A percentile compares a stretch with the other conserved stretches of the same genome.
These are phyloP conservation scores for Garcia nutans DNA, from an alignment of 345 rosid species.

Conservation along the genomic window DNA sequence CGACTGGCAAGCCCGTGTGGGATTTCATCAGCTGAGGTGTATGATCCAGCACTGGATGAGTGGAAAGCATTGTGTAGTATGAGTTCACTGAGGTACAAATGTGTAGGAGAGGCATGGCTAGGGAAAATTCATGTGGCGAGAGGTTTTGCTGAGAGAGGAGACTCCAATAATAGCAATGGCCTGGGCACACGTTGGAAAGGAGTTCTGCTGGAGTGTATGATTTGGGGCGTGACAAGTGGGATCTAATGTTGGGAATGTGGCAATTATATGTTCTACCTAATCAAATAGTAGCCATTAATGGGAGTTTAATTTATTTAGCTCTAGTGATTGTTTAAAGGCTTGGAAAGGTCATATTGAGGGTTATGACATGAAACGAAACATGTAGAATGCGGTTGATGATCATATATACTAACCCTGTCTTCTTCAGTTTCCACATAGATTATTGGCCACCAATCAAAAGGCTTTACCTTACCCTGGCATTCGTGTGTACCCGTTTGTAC, in stretches of 20 bases:
- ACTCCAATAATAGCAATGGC: conserved; percentile 17
- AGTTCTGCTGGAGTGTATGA: conserved; percentile 55
- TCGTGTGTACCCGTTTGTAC: conserved; percentile 26
- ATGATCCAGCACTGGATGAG: conserved; percentile 31
- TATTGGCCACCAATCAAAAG: conserved; percentile 29
- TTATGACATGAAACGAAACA: conserved; percentile 39
- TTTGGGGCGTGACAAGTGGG: conserved; percentile 34
- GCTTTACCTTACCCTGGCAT: conserved; percentile 31
- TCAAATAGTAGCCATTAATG: conserved; percentile 39
- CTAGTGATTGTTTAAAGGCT: conserved; percentile 50
- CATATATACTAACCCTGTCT: conserved; percentile 21
- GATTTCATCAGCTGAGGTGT: conserved; percentile 43
- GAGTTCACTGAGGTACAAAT: conserved; percentile 45
- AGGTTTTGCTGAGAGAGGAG: conserved; percentile 39
- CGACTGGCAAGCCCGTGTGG: conserved; percentile 35
- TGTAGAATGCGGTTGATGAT: conserved; percentile 50
- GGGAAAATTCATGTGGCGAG: conserved; percentile 54
- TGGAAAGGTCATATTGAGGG: conserved; percentile 63
- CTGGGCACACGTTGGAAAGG: conserved; percentile 31
- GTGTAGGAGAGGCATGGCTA: conserved; percentile 52
- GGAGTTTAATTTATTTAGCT: conserved; percentile 40
- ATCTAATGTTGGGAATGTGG: conserved; percentile 52
- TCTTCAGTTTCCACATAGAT: conserved; percentile 21
- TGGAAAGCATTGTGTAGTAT: conserved; percentile 44
- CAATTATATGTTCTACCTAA: conserved; percentile 56